A percentile compares a stretch with the other conserved stretches of the same genome.
Conservation (phyloP, 2,329 filamentous ascomycete species). For the Aspergillus sp. region DNA sequence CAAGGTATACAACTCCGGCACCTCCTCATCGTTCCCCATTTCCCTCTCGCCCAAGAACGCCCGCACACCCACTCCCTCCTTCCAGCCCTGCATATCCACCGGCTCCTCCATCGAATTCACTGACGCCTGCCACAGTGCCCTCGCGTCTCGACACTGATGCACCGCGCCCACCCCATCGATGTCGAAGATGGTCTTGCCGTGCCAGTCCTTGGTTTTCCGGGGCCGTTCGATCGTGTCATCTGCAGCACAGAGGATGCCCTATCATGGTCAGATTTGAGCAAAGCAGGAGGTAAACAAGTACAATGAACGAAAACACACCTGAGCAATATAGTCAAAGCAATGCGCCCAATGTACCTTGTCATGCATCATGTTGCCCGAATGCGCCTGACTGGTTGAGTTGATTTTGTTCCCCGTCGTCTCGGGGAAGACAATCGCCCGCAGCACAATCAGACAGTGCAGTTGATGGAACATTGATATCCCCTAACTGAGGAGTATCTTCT, state of each 20-base stretch:
- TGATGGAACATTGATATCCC: slow-evolving; percentile 19
- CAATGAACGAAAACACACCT: slow-evolving; percentile 10
- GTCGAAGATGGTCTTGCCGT: slow-evolving; percentile 6
- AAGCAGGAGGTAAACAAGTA: not conserved
- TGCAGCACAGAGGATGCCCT: slow-evolving; percentile 17
- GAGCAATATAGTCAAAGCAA: slow-evolving; percentile 23
- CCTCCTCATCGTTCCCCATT: not conserved
- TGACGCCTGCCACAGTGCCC: slow-evolving; percentile 15
- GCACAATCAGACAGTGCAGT: slow-evolving; percentile 17
- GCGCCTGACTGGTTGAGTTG: slow-evolving; percentile 7
- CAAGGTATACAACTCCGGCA: not conserved
- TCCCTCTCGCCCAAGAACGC: slow-evolving; percentile 8
- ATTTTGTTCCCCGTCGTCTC: slow-evolving; percentile 6
- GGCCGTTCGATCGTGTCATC: slow-evolving; percentile 20
- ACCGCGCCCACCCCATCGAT: slow-evolving; percentile 13
- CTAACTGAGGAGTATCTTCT: not conserved
- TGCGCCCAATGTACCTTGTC: slow-evolving; percentile 18
- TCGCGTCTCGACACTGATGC: slow-evolving; percentile 18
- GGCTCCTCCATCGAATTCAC: not conserved
- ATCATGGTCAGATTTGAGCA: not conserved
- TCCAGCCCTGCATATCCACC: slow-evolving; percentile 11
- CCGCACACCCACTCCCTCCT: slow-evolving; percentile 5
- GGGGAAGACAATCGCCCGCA: slow-evolving; percentile 14
- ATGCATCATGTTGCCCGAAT: not conserved
- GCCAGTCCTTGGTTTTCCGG: not conserved